phyloP scores from a whole-genome alignment of 768 basidiomycete genomes.

The Melanogaster broomeanus region DNA sequence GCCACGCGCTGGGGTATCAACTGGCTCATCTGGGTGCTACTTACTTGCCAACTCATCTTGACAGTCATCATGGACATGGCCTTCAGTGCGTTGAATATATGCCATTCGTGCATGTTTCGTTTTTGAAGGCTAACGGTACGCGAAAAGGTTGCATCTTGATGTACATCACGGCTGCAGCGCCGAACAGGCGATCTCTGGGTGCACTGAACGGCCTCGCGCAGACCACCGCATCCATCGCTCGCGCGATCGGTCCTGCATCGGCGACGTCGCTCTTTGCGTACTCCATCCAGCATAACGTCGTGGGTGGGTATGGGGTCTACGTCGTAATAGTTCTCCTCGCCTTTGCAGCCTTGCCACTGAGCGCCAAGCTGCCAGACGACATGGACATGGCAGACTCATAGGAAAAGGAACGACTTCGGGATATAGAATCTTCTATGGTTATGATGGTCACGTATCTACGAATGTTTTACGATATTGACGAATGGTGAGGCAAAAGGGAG shows the following conservation, averaged over 20 bases:
- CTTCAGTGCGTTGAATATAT: constrained; percentile 28
- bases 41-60: constrained; percentile 26
- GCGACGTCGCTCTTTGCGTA: constrained; percentile 31
- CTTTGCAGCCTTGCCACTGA: no score
- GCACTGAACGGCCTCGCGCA: constrained; percentile 54
- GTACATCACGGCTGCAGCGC: constrained; percentile 41
- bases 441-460: no score
- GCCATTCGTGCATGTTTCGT: no score
- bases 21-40: constrained; percentile 27
- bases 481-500: no score
- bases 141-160: not conserved
- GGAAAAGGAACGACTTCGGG: no score
- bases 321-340: constrained; percentile 3
- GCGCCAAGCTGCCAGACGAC: no score
- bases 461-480: no score
- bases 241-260: constrained; percentile 24
- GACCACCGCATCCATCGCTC: constrained; percentile 15
- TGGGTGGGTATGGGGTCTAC: constrained; percentile 32
- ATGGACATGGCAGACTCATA: no score
- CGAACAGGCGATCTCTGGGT: constrained; percentile 60
- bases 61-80: constrained; percentile 30
- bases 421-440: no score
- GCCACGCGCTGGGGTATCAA: constrained; percentile 24
- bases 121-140: no score
- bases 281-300: constrained; percentile 23